phyloP scores from a whole-genome alignment of 345 rosid genomes.

The Salix caprea region DNA sequence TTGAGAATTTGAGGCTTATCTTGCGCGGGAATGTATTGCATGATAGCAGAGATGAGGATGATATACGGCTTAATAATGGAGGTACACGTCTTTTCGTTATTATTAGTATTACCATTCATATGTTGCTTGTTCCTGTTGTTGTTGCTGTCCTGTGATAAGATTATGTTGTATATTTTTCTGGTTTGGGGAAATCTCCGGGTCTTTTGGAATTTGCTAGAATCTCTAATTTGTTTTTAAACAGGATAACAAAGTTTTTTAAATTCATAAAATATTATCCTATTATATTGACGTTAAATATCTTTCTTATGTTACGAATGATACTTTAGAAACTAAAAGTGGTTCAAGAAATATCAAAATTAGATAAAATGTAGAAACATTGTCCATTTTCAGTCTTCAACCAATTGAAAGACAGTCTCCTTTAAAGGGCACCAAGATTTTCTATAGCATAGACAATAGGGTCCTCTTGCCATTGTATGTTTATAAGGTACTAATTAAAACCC shows the following conservation, averaged over 20 bases:
- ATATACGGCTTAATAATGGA: slow-evolving; percentile 39
- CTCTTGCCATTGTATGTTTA: too few species aligned
- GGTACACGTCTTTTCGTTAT: slow-evolving; percentile 34
- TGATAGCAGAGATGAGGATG: slow-evolving; percentile 59
- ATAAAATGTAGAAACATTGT: not conserved
- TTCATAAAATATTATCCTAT: not conserved
- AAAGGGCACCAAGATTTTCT: not conserved
- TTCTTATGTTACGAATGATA: not conserved
- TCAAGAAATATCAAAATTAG: not conserved
- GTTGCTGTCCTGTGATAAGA: not conserved
- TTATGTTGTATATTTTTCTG: too few species aligned
- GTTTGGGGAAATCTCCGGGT: too few species aligned
- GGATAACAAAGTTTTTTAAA: not conserved
- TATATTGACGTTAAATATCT: not conserved
- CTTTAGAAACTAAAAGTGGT: not conserved
- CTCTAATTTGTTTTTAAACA: not conserved
- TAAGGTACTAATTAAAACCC: too few species aligned
- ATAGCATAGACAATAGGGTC: not conserved
- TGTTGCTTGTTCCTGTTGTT: not conserved
- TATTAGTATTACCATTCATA: not conserved
- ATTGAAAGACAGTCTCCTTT: not conserved
- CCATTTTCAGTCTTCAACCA: not conserved
- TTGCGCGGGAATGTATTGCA: slow-evolving; percentile 59
- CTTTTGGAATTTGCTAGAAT: too few species aligned
- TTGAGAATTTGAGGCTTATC: slow-evolving; percentile 59